Evolutionary conservation across 73 alveolate genomes (phyloP), one percentile per base, ranked within the genome.

Genomic region (Paramecium biaurelia): DNA sequence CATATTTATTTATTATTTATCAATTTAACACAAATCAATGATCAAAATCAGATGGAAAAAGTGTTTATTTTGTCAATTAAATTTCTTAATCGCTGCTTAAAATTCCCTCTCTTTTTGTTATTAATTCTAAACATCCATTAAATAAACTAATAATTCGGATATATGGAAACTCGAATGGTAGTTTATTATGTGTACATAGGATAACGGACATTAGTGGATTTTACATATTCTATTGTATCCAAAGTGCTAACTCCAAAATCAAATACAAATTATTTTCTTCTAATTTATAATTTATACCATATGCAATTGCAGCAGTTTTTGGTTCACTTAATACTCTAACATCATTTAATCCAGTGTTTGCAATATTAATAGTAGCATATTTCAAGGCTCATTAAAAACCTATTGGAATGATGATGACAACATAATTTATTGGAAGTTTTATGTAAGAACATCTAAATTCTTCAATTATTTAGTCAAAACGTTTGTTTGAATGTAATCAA

Each of bases 341-440:
- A 10, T 95, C 99, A 57, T 97, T 90, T 12, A 97, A 70, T 10
- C 99, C 99, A 9, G 99, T 97, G 70, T 92, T 86, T 11, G 98
- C 99, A 2, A 99, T 99, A 43, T 95, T 98, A 88, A 96, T 95
- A 37, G 99, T 97, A 4, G 99, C 99, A 70, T 97, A 96, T 99
- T 96, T 92, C 95, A 95, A 24, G 98, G 37, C 84, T 96, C 97
- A 72, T 96, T 94, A n/a, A 97, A 96, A 96, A 76, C 92, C 92
- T 14, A 96, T 97, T 7, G 99, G 97, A 63, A 97, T 97, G 23
- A 98, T 92, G 7, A 97, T 89, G 15, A 96, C 98, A 5, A 97
- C 98, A 57, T 96, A 34, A 93, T 95, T 94, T 63, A 97, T 94
- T 42, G 59, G 23, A 70, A 37, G 67, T 35, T 98, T 96, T 12